phyloP scores from a whole-genome alignment of 371 early-diverging fungal species.

The Actinomucor elegans region DNA sequence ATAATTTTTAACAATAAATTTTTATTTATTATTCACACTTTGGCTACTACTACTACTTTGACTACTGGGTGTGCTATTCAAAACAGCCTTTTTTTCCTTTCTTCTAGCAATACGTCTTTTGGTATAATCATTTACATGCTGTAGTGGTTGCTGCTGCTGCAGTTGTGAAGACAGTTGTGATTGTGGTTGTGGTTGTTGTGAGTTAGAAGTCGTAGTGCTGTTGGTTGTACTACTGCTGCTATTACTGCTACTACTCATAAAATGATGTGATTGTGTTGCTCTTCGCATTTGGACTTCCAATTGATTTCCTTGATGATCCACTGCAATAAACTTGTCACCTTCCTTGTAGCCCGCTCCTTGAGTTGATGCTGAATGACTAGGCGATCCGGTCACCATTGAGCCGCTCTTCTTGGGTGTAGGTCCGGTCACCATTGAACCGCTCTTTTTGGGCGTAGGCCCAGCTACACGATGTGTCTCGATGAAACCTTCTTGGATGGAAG shows the following conservation, averaged over 20 bases:
- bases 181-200: no score
- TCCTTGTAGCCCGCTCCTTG: conserved; percentile 34
- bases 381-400: conserved; percentile 5
- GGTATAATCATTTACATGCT: conserved; percentile 18
- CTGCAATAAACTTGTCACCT: conserved; percentile 43
- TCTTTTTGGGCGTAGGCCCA: neutral
- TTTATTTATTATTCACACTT: conserved; percentile 3
- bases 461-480: conserved; percentile 34
- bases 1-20: conserved; percentile 31
- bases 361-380: conserved; percentile 11
- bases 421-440: conserved; percentile 5
- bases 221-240: conserved; percentile 10
- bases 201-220: no score
- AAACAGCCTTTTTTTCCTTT: conserved; percentile 15
- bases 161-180: no score
- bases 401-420: conserved; percentile 2
- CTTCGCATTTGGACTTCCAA: conserved; percentile 47
- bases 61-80: neutral
- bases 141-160: neutral
- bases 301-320: conserved; percentile 45
- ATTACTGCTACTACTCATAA: conserved; percentile 2
- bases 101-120: conserved; percentile 18
- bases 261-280: conserved; percentile 18
- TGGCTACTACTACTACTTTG: neutral
- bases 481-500: conserved; percentile 44